These are phyloP conservation scores for Dalechampia spathulata DNA, from an alignment of 441 rosid species.

Conservation along the genomic window DNA sequence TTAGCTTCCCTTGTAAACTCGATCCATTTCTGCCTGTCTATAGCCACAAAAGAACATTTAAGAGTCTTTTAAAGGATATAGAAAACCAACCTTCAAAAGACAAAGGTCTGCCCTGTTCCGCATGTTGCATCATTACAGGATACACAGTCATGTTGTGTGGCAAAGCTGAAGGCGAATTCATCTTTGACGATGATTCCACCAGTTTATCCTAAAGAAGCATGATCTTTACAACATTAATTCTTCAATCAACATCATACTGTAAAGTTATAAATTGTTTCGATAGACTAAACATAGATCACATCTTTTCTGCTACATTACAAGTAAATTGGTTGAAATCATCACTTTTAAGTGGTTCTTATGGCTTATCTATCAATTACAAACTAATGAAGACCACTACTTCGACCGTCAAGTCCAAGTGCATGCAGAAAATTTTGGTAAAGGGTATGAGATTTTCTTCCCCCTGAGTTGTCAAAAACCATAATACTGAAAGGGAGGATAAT, in stretches of 20 bases:
- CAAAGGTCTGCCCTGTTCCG: slow-evolving; percentile 35
- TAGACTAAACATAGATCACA: slow-evolving; percentile 22
- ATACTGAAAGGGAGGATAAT: no score
- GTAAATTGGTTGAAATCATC: slow-evolving; percentile 15
- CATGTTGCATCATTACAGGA: slow-evolving; percentile 41
- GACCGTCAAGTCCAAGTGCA: not conserved
- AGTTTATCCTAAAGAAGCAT: slow-evolving; percentile 76
- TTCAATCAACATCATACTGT: slow-evolving; percentile 35
- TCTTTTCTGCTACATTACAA: slow-evolving; percentile 14
- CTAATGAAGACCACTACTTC: not conserved
- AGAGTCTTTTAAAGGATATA: not conserved
- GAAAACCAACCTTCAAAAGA: slow-evolving; percentile 52
- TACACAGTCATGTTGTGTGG: slow-evolving; percentile 48
- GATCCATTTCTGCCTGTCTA: no score
- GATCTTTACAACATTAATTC: slow-evolving; percentile 39
- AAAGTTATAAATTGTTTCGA: slow-evolving; percentile 30
- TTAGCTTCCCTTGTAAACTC: no score
- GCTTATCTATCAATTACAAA: slow-evolving; percentile 1
- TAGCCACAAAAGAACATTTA: not conserved
- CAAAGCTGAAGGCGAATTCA: slow-evolving; percentile 34
- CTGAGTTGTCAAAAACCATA: no score
- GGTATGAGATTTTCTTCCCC: no score
- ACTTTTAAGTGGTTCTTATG: not conserved
- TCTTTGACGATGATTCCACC: slow-evolving; percentile 53
- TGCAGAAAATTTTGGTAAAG: no score